A percentile compares a stretch with the other conserved stretches of the same genome.
These are phyloP conservation scores for Sporothrix inflata DNA, from an alignment of 2,329 filamentous ascomycete genomes.

Conservation along the genomic window DNA sequence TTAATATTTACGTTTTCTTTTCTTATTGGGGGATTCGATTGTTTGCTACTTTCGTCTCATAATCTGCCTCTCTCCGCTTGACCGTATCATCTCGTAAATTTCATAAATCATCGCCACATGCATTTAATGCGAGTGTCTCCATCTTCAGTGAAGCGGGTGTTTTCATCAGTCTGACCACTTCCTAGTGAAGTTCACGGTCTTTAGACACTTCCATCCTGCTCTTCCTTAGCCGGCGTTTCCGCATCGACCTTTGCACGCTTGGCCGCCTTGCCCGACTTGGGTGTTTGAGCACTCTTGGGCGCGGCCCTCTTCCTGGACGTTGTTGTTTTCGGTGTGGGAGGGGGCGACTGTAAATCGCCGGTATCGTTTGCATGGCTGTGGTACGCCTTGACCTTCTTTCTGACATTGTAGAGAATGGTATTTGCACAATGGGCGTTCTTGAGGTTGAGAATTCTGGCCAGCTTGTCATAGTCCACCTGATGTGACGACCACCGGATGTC, in stretches of 20 bases:
- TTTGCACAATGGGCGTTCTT: constrained; percentile 30
- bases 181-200: not conserved
- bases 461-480: constrained; percentile 30
- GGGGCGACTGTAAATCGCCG: not conserved
- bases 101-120: not conserved
- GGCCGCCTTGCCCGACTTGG: constrained; percentile 19
- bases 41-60: not conserved
- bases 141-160: not conserved
- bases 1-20: not conserved
- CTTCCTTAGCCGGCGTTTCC: not conserved
- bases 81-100: too few species aligned
- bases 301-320: constrained; percentile 26
- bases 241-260: constrained; percentile 28
- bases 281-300: not conserved
- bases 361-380: not conserved
- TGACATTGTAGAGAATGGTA: constrained; percentile 29
- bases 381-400: constrained; percentile 30
- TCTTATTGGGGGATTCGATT: too few species aligned
- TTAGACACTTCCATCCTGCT: constrained; percentile 19
- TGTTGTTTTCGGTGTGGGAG: not conserved
- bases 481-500: not conserved
- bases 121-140: not conserved
- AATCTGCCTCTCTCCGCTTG: not conserved
- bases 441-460: constrained; percentile 27
- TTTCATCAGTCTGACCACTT: not conserved